Evolutionary conservation across 139 green algal species (phyloP), one percentile per base, ranked within the genome.

Genomic region (Chlamydomonas schloesseri): DNA sequence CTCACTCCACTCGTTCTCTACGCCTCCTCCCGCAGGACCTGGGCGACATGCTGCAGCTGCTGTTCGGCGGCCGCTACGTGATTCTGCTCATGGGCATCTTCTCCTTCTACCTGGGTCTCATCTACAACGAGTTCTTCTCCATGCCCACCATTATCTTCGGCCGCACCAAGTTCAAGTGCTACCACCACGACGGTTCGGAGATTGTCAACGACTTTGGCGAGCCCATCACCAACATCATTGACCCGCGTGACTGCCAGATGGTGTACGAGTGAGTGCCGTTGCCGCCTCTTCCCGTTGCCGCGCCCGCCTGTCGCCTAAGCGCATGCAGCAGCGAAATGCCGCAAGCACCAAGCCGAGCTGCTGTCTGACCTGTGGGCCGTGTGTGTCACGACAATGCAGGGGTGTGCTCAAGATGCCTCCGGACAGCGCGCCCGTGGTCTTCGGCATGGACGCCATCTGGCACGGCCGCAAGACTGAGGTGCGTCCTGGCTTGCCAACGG

Each of bases 121-220:
- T 99, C 58, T 99, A 99, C 95, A 99, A 99, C 88, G 97, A 99
- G 91, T 95, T 95, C 82, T 99, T 99, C 90, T 98, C 96, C 73
- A 96, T 99, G 53, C 94, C 96, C n/a, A 97, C 97, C 74, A 89
- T 86, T 20, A 87, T 98, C 74, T 99, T 99, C 89, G 97, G 97
- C 6, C 62, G 55, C 60, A 81, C 90, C 3, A 42, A n/a, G 3
- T 90, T 87, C 72, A 53, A 68, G 34, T 90, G 71, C 80, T 78
- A 58, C 23, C 15, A 74, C 31, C 18, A 50, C 34, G 80, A 86
- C 34, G 3, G 34, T 2, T 71, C 80, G 2, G 68, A 69, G 33
- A 86, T 86, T 33, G 2, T 86, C 0, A 37, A 71, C 14, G 65
- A 26, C 31, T 26, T 31, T 28, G 80, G 80, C 31, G 33, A 53